These are phyloP conservation scores for Penicillium sp. DNA, from an alignment of 2,329 filamentous ascomycete species.

Conservation along the genomic window DNA sequence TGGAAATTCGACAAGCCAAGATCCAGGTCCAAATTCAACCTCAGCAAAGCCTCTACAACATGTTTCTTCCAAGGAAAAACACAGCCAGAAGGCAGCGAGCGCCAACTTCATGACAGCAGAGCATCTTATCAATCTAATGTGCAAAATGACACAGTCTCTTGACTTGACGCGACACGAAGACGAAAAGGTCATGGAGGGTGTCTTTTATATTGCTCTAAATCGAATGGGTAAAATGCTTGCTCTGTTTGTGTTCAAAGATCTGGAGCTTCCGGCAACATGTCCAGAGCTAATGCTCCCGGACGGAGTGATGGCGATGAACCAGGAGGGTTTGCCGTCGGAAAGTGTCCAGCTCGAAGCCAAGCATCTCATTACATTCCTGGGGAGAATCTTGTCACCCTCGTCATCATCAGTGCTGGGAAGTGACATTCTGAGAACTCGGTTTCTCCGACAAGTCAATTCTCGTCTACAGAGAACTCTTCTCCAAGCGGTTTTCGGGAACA, in stretches of 20 bases:
- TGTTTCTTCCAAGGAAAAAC: too few species aligned
- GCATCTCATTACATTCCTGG: conserved; percentile 34
- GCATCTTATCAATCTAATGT: conserved; percentile 24
- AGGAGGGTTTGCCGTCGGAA: conserved; percentile 20
- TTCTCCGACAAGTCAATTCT: conserved; percentile 23
- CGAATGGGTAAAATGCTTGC: conserved; percentile 40
- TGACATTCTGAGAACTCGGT: conserved; percentile 4
- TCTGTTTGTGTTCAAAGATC: conserved; percentile 36
- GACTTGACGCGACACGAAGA: conserved; percentile 25
- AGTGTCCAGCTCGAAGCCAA: conserved; percentile 32
- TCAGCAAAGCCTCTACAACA: conserved; percentile 8
- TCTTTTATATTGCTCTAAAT: conserved; percentile 35
- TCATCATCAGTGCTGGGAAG: background rate
- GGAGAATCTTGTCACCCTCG: conserved; percentile 21
- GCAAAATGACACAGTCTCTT: conserved; percentile 29
- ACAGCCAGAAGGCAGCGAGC: conserved; percentile 5
- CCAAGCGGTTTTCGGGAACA: conserved; percentile 38
- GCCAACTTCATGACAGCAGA: conserved; percentile 5
- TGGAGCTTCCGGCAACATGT: conserved; percentile 1
- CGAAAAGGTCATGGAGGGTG: conserved; percentile 38
- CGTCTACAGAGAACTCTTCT: conserved; percentile 40
- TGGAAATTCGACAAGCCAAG: too few species aligned
- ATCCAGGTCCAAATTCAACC: too few species aligned
- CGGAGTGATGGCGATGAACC: conserved; percentile 24
- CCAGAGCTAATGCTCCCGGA: conserved; percentile 28